Evolutionary conservation across 495 filamentous ascomycete species (phyloP).

Genomic region (Neurospora sp.): DNA sequence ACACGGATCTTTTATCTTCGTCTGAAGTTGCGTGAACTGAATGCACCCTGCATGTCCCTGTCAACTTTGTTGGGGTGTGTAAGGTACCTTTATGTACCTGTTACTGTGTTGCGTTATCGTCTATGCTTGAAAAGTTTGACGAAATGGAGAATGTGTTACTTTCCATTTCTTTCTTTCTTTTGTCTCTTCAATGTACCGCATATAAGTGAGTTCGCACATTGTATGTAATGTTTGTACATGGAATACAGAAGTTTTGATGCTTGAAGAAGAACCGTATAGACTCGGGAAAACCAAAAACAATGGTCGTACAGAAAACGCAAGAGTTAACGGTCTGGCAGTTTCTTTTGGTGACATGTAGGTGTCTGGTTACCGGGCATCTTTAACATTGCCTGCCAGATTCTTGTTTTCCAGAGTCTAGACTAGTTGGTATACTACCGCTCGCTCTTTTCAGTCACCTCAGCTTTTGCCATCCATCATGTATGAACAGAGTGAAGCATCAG

Average conservation of each 20-base stretch:
- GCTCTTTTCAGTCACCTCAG: background rate
- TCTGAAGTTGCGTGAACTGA: background rate
- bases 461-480: background rate
- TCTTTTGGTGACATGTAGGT: too few species aligned
- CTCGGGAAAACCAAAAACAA: background rate
- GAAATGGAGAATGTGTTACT: too few species aligned
- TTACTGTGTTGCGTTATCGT: background rate
- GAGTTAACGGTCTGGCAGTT: too few species aligned
- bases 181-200: too few species aligned
- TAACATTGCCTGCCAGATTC: background rate
- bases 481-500: background rate
- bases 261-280: background rate
- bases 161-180: background rate
- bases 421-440: background rate
- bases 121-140: too few species aligned
- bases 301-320: background rate
- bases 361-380: background rate
- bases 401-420: background rate
- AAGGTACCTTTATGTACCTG: background rate
- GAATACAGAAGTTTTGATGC: background rate
- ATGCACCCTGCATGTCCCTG: background rate
- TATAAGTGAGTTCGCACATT: too few species aligned
- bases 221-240: background rate
- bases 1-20: background rate
- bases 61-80: too few species aligned